phyloP scores from a whole-genome alignment of 768 basidiomycete genomes.

The Suillus fuscotomentosus region DNA sequence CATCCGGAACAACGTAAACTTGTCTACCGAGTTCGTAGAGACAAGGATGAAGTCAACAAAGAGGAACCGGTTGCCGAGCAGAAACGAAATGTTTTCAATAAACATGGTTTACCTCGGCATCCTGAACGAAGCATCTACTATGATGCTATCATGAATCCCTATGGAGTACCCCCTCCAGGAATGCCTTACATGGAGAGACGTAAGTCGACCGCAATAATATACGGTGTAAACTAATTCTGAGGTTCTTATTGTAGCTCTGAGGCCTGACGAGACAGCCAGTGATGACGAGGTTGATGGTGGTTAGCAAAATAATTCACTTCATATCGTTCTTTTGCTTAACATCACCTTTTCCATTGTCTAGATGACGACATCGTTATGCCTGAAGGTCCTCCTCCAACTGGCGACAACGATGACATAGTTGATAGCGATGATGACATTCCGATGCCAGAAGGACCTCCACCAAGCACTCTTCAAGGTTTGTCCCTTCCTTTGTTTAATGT shows the following conservation, averaged over 20 bases:
- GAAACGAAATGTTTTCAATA: conserved; percentile 73
- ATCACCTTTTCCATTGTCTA: conserved; percentile 12
- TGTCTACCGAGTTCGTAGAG: conserved; percentile 65
- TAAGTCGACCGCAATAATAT: conserved; percentile 38
- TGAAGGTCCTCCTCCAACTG: conserved; percentile 55
- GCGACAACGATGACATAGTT: conserved; percentile 34
- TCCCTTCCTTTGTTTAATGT: neutral
- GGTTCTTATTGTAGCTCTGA: conserved; percentile 43
- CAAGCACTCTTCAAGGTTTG: conserved; percentile 28
- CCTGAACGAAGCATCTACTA: conserved; percentile 94
- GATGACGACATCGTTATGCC: conserved; percentile 71
- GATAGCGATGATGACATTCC: conserved; percentile 82
- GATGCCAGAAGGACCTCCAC: conserved; percentile 84
- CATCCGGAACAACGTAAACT: conserved; percentile 91
- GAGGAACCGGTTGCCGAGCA: conserved; percentile 37
- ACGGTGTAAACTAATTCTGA: neutral
- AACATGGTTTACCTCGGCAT: conserved; percentile 82
- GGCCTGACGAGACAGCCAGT: conserved; percentile 61
- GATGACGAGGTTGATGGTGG: conserved; percentile 58
- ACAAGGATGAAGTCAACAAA: conserved; percentile 40
- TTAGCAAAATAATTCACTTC: conserved; percentile 9
- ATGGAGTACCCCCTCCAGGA: conserved; percentile 90
- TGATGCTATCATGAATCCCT: conserved; percentile 91
- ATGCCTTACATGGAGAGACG: conserved; percentile 93
- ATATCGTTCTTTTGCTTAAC: conserved; percentile 1